Percentiles rank a stretch among this genome's conserved stretches.
Evolutionary conservation across 768 basidiomycete species (phyloP).

Genomic region (Boletus rubroflammeus): DNA sequence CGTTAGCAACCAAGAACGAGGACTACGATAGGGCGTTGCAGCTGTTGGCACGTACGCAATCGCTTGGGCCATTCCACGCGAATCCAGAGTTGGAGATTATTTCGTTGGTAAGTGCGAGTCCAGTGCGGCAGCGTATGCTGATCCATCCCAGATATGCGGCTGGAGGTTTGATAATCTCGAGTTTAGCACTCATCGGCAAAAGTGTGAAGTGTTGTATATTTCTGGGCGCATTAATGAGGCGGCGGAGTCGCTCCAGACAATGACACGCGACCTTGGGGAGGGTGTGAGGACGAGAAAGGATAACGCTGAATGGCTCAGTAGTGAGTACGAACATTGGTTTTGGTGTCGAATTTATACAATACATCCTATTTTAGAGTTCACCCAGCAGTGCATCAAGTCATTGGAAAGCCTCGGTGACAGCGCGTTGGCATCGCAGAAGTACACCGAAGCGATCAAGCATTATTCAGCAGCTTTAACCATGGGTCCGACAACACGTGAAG

Average conservation of each 20-base stretch:
- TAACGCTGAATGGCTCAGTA: neutral
- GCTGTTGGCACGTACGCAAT: neutral
- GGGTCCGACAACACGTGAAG: neutral
- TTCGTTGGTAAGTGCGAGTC: neutral
- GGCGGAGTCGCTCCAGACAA: neutral
- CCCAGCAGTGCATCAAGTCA: neutral
- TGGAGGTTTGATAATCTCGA: conserved; percentile 5
- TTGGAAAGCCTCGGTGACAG: neutral
- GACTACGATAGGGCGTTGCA: neutral
- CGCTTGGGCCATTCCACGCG: neutral
- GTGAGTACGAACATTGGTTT: neutral
- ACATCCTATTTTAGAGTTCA: neutral
- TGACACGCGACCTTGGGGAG: neutral
- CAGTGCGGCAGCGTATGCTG: neutral
- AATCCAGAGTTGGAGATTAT: neutral
- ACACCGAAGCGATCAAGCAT: neutral
- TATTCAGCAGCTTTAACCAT: neutral
- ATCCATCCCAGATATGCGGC: neutral
- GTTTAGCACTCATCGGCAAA: neutral
- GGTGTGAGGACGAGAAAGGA: neutral
- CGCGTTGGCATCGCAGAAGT: neutral
- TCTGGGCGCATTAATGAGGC: neutral
- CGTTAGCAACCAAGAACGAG: neutral
- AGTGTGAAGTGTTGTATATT: neutral
- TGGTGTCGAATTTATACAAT: neutral